Base-by-base conservation (phyloP, 2,329 filamentous ascomycete genomes). In the Phaeosphaeria sp. region DNA sequence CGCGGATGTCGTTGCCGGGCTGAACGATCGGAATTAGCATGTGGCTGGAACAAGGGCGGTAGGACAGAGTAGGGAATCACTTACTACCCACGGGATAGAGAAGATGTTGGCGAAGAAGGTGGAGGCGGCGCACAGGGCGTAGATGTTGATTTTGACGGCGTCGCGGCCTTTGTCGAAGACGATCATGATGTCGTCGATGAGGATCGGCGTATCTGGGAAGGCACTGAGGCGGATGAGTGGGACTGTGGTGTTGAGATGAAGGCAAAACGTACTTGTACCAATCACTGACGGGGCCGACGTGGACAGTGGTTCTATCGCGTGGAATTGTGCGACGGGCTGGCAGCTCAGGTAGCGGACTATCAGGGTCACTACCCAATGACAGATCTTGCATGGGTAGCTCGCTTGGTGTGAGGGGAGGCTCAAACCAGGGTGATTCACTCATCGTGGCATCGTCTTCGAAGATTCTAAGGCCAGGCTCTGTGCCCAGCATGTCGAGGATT, bases 101-200 rank as follows among this genome's bases (percentile, higher is more conserved):
- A 69, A 58, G 21, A 63, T 50, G 1, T 49, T 21, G 1, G 58
- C 50, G 23, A 71, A 69, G 54, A 64, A 58, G 22, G 50, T 55
- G 6, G 64, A 71, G 9, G 56, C 56, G 36, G 23, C 52, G 53
- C 60, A 62, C 3, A 71, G 44, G 4, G 57, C 49, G 41, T 64
- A 56, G 20, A 58, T 66, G 53, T 68, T 50, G 9, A 59, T 46
- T 25, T 63, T 71, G 36, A 57, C 48, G 21, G 52, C 25, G 9
- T 64, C 48, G n/a, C 54, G 62, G 21, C 65, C 62, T 50, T 55
- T 61, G 44, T 64, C 56, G 56, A 66, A 71, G 21, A 56, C 18
- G 6, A 71, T 30, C 43, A 65, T 50, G 3, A 69, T 39, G 6
- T 69, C 67, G 20, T 60, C 56, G 9, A 48, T 56, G 13, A 44